Percentiles rank a stretch among this genome's conserved stretches.
Evolutionary conservation across 2,329 filamentous ascomycete species (phyloP).

Genomic region (Paramyrothecium roridum): DNA sequence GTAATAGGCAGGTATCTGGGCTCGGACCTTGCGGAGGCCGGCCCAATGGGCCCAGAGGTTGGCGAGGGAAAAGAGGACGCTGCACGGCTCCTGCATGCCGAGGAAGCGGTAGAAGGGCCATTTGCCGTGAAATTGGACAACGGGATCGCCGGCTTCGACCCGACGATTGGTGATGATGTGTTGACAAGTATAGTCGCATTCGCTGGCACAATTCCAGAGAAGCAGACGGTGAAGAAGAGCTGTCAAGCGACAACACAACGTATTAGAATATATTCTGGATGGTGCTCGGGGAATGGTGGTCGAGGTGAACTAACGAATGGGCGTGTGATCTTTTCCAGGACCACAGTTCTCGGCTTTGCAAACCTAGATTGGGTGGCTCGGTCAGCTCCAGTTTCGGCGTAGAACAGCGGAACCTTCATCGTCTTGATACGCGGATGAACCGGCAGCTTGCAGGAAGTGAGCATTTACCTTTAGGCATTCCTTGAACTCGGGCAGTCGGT

Average conservation of each 20-base stretch:
- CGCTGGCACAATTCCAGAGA: conserved; percentile 85
- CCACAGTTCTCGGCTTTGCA: conserved; percentile 80
- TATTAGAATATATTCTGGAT: not conserved
- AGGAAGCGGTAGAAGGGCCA: conserved; percentile 93
- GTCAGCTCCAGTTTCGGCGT: conserved; percentile 6
- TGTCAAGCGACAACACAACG: conserved; percentile 30
- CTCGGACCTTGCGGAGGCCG: conserved; percentile 69
- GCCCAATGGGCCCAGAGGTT: conserved; percentile 84
- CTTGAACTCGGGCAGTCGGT: conserved; percentile 81
- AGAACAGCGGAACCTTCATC: not conserved
- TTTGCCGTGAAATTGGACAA: conserved; percentile 97
- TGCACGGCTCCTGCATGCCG: conserved; percentile 93
- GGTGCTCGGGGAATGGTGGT: conserved; percentile 5
- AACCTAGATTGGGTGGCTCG: conserved; percentile 51
- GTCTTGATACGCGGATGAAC: not conserved
- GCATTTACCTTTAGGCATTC: conserved; percentile 73
- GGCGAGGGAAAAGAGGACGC: conserved; percentile 86
- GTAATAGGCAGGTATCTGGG: conserved; percentile 69
- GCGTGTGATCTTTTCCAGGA: conserved; percentile 51
- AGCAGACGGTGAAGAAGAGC: conserved; percentile 82
- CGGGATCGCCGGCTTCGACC: conserved; percentile 58
- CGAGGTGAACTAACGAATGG: conserved; percentile 63
- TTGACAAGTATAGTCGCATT: conserved; percentile 98
- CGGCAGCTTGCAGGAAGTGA: not conserved
- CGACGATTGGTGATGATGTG: conserved; percentile 80